These are phyloP conservation scores for Phytophthora pseudosyringae DNA, from an alignment of 352 stramenopile species.

Conservation along the genomic window DNA sequence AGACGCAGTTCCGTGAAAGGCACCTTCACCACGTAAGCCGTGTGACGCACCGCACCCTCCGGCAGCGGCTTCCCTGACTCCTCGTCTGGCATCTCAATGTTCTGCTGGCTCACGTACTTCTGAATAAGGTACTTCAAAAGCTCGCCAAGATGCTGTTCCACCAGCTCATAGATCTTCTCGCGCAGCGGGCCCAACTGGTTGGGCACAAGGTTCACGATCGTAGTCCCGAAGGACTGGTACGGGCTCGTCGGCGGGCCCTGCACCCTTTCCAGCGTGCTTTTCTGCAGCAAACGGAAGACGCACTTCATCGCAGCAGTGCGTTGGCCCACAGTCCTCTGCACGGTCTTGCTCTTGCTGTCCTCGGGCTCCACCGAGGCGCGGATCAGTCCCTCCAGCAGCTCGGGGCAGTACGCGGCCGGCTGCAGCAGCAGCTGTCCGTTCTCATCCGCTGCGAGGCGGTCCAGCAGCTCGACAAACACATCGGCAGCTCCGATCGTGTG, in stretches of 20 bases:
- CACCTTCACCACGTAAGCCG: conserved; percentile 87
- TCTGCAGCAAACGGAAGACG: conserved; percentile 78
- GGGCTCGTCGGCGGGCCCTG: conserved; percentile 78
- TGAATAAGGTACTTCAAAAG: conserved; percentile 76
- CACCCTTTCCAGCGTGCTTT: conserved; percentile 78
- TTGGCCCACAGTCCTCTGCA: conserved; percentile 55
- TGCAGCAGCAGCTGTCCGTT: conserved; percentile 91
- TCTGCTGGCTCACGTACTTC: conserved; percentile 84
- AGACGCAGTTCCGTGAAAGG: conserved; percentile 92
- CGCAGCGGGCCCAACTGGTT: conserved; percentile 82
- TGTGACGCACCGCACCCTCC: conserved; percentile 76
- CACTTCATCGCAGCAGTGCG: conserved; percentile 88
- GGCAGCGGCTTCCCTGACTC: conserved; percentile 65
- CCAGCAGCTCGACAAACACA: conserved; percentile 89
- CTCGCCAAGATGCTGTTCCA: conserved; percentile 70
- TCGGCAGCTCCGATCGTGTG: conserved; percentile 87
- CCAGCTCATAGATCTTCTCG: conserved; percentile 73
- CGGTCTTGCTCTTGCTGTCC: conserved; percentile 32
- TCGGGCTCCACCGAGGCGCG: conserved; percentile 52
- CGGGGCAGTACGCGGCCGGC: conserved; percentile 80
- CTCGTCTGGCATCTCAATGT: conserved; percentile 72
- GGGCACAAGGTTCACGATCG: conserved; percentile 83
- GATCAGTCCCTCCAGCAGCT: conserved; percentile 87
- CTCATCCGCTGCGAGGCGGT: conserved; percentile 87
- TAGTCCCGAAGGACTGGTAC: conserved; percentile 87